Evolutionary conservation across 129 eudicot genomes (phyloP).

Genomic region (Chrysanthemum seticuspe): DNA sequence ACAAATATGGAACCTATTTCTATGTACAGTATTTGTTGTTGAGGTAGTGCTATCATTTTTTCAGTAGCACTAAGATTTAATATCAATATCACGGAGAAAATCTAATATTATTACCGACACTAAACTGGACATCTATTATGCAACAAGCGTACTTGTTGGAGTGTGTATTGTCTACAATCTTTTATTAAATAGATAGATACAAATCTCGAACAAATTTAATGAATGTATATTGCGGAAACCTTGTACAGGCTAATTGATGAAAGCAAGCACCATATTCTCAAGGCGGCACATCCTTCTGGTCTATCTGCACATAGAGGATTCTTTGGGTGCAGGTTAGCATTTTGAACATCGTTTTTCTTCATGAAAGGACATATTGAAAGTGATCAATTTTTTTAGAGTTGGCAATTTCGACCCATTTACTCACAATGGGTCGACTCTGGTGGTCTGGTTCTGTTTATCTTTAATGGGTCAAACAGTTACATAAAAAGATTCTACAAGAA

Average conservation of each 20-base stretch:
- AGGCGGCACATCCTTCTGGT: constrained; percentile 98
- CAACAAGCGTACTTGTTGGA: not conserved
- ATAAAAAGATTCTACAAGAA: too few relatives aligned
- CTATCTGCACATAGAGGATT: constrained; percentile 94
- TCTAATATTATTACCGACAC: too few relatives aligned
- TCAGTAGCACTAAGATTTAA: not conserved
- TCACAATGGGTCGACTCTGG: not conserved
- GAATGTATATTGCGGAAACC: constrained; percentile 11
- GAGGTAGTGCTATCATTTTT: not conserved
- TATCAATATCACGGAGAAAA: not conserved
- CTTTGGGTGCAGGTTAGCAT: constrained; percentile 84
- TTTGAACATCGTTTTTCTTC: not conserved
- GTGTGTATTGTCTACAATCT: not conserved
- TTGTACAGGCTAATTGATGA: constrained; percentile 81
- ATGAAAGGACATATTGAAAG: not conserved
- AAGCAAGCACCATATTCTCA: constrained; percentile 81
- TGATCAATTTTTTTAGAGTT: not conserved
- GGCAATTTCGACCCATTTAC: not conserved
- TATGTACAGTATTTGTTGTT: not conserved
- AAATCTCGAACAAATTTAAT: not conserved
- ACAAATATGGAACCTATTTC: not conserved
- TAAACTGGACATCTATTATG: not conserved
- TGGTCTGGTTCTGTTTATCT: not conserved
- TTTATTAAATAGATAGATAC: constrained; percentile 5
- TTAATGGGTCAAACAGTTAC: not conserved